A percentile compares a stretch with the other conserved stretches of the same genome.
phyloP scores from a whole-genome alignment of 805 yeast genomes.

The Candida sithepensis region DNA sequence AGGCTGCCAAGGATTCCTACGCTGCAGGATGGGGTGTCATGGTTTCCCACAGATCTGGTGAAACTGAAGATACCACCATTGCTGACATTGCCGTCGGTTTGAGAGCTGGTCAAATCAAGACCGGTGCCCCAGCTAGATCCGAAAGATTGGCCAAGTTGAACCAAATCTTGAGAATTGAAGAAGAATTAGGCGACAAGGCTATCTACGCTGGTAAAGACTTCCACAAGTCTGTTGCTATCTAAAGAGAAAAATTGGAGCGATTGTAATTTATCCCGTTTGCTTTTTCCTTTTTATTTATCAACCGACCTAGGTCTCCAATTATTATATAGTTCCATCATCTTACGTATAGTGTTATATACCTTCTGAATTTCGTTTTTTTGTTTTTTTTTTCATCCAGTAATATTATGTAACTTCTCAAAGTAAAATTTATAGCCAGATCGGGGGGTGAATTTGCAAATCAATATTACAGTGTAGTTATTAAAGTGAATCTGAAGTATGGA shows the following conservation, averaged over 20 bases:
- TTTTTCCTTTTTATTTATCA: too few relatives aligned
- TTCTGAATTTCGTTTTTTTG: too few relatives aligned
- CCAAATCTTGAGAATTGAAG: conserved; percentile 98
- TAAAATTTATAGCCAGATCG: too few relatives aligned
- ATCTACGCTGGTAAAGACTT: conserved; percentile 90
- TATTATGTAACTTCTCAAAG: too few relatives aligned
- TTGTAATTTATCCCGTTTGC: too few relatives aligned
- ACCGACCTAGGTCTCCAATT: too few relatives aligned
- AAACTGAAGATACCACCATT: conserved; percentile 97
- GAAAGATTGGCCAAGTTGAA: conserved; percentile 99
- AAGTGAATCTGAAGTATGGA: too few relatives aligned
- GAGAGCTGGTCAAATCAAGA: conserved; percentile 98
- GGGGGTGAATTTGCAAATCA: too few relatives aligned
- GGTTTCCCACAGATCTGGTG: conserved; percentile 99
- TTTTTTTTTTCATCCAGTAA: too few relatives aligned
- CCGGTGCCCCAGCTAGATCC: conserved; percentile 99
- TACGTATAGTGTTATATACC: too few relatives aligned
- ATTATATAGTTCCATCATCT: too few relatives aligned
- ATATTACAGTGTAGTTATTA: too few relatives aligned
- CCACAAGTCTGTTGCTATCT: conserved; percentile 50
- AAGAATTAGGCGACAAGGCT: conserved; percentile 97
- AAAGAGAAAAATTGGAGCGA: conserved; percentile 8
- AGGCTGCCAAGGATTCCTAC: conserved; percentile 94
- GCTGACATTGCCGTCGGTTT: conserved; percentile 98
- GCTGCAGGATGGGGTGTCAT: conserved; percentile 99